phyloP scores from a whole-genome alignment of 768 basidiomycete genomes.

The Gloeophyllum trabeum region DNA sequence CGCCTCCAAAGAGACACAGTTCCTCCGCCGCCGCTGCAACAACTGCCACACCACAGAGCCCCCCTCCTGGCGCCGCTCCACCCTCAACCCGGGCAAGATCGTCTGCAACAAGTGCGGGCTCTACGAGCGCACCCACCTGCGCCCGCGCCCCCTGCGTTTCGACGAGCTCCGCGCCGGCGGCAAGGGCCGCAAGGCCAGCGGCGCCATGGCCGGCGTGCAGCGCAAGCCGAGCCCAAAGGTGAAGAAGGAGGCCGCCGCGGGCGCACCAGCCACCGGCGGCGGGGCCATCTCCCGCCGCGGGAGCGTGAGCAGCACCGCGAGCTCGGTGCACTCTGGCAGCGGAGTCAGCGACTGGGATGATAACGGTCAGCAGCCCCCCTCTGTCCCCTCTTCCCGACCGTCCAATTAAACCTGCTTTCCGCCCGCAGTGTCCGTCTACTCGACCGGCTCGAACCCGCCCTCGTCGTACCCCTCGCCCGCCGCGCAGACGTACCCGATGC shows the following conservation, averaged over 20 bases:
- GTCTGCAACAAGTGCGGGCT: slow-evolving; percentile 92
- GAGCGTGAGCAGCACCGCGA: slow-evolving; percentile 52
- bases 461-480: slow-evolving; percentile 64
- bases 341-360: slow-evolving; percentile 77
- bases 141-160: slow-evolving; percentile 74
- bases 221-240: slow-evolving; percentile 26
- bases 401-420: slow-evolving; percentile 3
- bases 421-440: slow-evolving; percentile 30
- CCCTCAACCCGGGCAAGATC: slow-evolving; percentile 85
- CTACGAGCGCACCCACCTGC: slow-evolving; percentile 81
- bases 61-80: slow-evolving; percentile 79
- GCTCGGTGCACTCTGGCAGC: slow-evolving; percentile 42
- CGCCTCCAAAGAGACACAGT: slow-evolving; percentile 84
- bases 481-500: slow-evolving; percentile 45
- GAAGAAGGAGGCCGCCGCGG: slow-evolving; percentile 54
- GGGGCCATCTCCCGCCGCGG: slow-evolving; percentile 35
- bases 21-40: slow-evolving; percentile 78
- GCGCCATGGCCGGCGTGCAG: slow-evolving; percentile 13
- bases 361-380: slow-evolving; percentile 37
- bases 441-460: slow-evolving; percentile 44
- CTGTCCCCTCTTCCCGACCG: slow-evolving; percentile 14
- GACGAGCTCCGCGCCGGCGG: slow-evolving; percentile 83
- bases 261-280: slow-evolving; percentile 6
- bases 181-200: slow-evolving; percentile 57
- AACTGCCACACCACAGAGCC: slow-evolving; percentile 91